phyloP scores from a whole-genome alignment of 495 filamentous ascomycete species.

The Penicillium cataractarum region DNA sequence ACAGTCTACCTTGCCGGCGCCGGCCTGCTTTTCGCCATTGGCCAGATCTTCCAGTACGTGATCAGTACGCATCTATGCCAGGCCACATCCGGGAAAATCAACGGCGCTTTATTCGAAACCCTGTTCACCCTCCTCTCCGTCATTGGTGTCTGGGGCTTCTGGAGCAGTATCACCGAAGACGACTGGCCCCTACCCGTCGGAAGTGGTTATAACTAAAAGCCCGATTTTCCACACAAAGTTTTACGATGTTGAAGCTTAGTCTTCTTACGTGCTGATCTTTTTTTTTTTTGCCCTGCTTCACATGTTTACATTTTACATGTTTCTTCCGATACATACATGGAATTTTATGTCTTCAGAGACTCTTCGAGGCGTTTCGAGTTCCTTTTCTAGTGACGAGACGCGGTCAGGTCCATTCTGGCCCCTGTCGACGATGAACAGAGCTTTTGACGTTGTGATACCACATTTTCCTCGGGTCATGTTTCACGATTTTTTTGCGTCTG shows the following conservation, averaged over 20 bases:
- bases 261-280: constrained; percentile 9
- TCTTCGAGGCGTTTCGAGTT: constrained; percentile 12
- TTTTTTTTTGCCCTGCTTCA: constrained; percentile 18
- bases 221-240: background rate
- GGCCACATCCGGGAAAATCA: constrained; percentile 80
- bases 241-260: constrained; percentile 6
- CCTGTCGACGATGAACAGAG: constrained; percentile 23
- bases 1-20: constrained; percentile 76
- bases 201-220: constrained; percentile 51
- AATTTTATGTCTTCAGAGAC: constrained; percentile 12
- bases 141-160: constrained; percentile 86
- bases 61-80: constrained; percentile 88
- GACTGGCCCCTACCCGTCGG: constrained; percentile 83
- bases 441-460: constrained; percentile 37
- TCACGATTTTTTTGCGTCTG: constrained; percentile 30
- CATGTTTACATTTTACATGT: constrained; percentile 1
- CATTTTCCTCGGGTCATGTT: constrained; percentile 34
- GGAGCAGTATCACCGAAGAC: constrained; percentile 98
- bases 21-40: constrained; percentile 81
- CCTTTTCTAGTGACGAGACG: constrained; percentile 22
- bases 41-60: constrained; percentile 94
- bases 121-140: constrained; percentile 87
- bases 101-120: constrained; percentile 91
- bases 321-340: constrained; percentile 27
- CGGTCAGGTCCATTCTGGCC: background rate